Evolutionary conservation across 2,329 filamentous ascomycete species (phyloP), one percentile per base, ranked within the genome.

Genomic region (Apiospora arundinis): DNA sequence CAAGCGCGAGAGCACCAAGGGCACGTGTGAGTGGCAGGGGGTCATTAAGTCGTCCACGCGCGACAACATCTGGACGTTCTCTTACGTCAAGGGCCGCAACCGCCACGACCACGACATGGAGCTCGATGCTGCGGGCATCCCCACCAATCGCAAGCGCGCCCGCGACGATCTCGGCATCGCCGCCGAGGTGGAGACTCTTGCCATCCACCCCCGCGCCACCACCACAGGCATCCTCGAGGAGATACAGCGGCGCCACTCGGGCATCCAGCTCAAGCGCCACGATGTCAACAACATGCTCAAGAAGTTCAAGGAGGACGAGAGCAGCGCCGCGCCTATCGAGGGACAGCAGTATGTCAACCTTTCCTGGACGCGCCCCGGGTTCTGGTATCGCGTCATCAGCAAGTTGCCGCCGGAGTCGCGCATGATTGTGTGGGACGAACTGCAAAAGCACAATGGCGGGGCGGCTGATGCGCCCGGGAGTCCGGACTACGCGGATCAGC

Each of bases 281-380:
- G 67, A 69, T 11, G 67, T 69, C 46, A 69, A 46, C 46, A 69
- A 69, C 9, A 69, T 69, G 46, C 67, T 69, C 46, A 69, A 69
- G 67, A 69, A 56, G 67, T 69, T 69, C 46, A 46, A 49, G n/a
- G 67, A 69, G 37, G 67, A 69, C 28, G 67, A 69, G 28, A 49
- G 46, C 46, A 48, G 44, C 44, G 67, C 67, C 12, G 45, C 37
- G n/a, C 67, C 67, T 18, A n/a, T 40, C 28, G 67, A 69, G 28
- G 67, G 67, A 4, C 67, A 49, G 32, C 67, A 69, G 37, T 69
- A 56, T 11, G 46, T 52, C 46, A 69, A 56, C 14, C 28, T 69
- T 1, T 69, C 45, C 9, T 49, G 48, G 45, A 69, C 67, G 18
- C 46, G 48, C 1, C 67, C 67, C 6, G 67, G 67, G 4, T 69